Base-by-base conservation (phyloP, 768 basidiomycete genomes). In the Chalciporus piperatus region DNA sequence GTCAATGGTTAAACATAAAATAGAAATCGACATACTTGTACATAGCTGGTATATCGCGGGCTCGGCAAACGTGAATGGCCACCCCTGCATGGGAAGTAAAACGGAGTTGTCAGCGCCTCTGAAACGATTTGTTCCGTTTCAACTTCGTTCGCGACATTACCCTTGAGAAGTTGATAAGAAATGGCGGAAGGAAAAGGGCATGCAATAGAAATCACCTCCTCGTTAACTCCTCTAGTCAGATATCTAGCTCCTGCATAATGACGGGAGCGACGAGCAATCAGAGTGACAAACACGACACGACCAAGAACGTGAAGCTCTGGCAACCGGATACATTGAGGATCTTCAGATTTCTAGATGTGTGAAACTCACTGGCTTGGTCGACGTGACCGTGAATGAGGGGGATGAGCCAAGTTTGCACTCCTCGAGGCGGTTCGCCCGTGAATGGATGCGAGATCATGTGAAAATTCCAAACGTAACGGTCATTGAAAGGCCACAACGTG, bases 91-190 rank as follows among this genome's bases (percentile, higher is more conserved):
- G 89, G 90, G 57, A 78, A 87, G 64, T 93, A 92, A 65, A 97
- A 95, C 0, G 93, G 83, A 0, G 93, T 95, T 0, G 90, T 95
- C 6, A 91, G 65, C 0, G 90, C 88, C 63, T 96, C 94, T 8
- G 87, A 89, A 0, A 96, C 92, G 45, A 99, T 96, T 63, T 99
- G 97, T 66, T 99, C 97, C 0, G 94, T 97, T 71, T 99, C 97
- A 2, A 99, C 97, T 68, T 98, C 97, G 64, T 99, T 99, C 3
- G 96, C 96, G 10, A 98, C 96, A 64, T 95, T 92, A 3, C 97
- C 97, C 93, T 97, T 55, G 39, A 35, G 25, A 12, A n/a, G 9
- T 20, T 14, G 30, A 38, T 56, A 30, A 58, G 27, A 14, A 25
- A n/a, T 17, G 1, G 16, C 12, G 2, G 22, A 14, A 41, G 12